These are phyloP conservation scores for Metschnikowia sp. DNA, from an alignment of 805 yeast genomes.

Conservation along the genomic window DNA sequence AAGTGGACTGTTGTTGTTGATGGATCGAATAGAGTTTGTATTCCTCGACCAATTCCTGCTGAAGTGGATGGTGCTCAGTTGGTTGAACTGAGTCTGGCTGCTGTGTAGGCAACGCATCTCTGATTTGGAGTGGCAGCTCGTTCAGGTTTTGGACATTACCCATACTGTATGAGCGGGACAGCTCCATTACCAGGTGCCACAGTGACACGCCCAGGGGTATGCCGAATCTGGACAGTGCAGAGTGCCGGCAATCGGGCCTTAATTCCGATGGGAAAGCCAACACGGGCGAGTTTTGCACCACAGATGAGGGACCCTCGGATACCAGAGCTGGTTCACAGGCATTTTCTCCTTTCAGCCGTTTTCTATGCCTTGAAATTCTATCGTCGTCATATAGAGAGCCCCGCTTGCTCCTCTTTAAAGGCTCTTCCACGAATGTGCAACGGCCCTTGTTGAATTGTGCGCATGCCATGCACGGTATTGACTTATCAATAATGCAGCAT, in stretches of 20 bases:
- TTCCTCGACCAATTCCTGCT: slow-evolving; percentile 4
- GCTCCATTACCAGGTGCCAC: slow-evolving; percentile 8
- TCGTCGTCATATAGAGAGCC: not conserved
- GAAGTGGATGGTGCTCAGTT: not conserved
- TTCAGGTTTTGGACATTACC: not conserved
- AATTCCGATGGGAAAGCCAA: not conserved
- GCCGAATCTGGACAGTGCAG: not conserved
- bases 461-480: slow-evolving; percentile 30
- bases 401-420: slow-evolving; percentile 60
- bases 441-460: slow-evolving; percentile 25
- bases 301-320: not conserved
- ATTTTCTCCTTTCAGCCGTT: too few relatives aligned
- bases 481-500: slow-evolving; percentile 33
- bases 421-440: slow-evolving; percentile 32
- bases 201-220: slow-evolving; percentile 2
- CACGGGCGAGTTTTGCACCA: not conserved
- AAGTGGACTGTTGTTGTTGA: not conserved
- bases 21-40: slow-evolving; percentile 1
- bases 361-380: not conserved
- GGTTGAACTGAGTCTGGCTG: not conserved
- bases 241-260: not conserved
- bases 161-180: slow-evolving; percentile 3
- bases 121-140: too few relatives aligned
- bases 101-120: too few relatives aligned
- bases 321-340: too few relatives aligned